A percentile compares a stretch with the other conserved stretches of the same genome.
phyloP scores from a whole-genome alignment of 768 basidiomycete species.

The Russula foetens region DNA sequence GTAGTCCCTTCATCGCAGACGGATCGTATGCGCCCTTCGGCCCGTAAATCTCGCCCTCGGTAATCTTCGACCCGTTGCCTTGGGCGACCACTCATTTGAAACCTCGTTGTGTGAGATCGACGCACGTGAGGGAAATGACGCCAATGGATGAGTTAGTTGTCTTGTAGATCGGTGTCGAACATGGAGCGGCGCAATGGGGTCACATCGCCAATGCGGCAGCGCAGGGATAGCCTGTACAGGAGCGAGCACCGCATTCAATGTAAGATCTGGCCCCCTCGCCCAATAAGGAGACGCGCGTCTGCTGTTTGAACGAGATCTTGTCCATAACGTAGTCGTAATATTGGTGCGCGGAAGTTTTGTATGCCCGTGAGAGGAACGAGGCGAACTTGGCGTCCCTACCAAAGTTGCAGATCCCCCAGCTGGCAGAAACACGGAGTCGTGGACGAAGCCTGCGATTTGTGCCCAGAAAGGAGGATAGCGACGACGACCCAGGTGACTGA shows the following conservation, averaged over 20 bases:
- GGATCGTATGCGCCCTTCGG: slow-evolving; percentile 50
- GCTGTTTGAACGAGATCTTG: slow-evolving; percentile 1
- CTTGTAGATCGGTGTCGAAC: slow-evolving; percentile 33
- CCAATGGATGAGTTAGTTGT: slow-evolving; percentile 36
- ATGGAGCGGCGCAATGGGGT: slow-evolving; percentile 20
- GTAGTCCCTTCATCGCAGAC: slow-evolving; percentile 63
- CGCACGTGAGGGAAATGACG: slow-evolving; percentile 34
- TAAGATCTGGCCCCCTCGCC: background rate
- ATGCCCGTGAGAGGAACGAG: background rate
- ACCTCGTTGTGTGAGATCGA: slow-evolving; percentile 34
- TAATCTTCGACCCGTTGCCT: slow-evolving; percentile 48
- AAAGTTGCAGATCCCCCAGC: slow-evolving; percentile 6
- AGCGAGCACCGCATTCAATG: slow-evolving; percentile 27
- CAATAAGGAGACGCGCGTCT: slow-evolving; percentile 27
- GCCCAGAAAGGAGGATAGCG: background rate
- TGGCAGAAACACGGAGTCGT: background rate
- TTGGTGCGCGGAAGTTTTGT: background rate
- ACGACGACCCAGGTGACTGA: too few relatives aligned
- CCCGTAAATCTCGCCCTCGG: slow-evolving; percentile 55
- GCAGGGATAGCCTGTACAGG: slow-evolving; percentile 33
- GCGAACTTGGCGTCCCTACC: slow-evolving; percentile 11
- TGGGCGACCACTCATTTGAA: slow-evolving; percentile 50
- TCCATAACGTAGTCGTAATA: slow-evolving; percentile 7
- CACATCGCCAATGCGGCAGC: slow-evolving; percentile 21
- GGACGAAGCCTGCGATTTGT: slow-evolving; percentile 7